A percentile compares a stretch with the other conserved stretches of the same genome.
Evolutionary conservation across 352 stramenopile genomes (phyloP).

Genomic region (Pseudoperonospora humuli): DNA sequence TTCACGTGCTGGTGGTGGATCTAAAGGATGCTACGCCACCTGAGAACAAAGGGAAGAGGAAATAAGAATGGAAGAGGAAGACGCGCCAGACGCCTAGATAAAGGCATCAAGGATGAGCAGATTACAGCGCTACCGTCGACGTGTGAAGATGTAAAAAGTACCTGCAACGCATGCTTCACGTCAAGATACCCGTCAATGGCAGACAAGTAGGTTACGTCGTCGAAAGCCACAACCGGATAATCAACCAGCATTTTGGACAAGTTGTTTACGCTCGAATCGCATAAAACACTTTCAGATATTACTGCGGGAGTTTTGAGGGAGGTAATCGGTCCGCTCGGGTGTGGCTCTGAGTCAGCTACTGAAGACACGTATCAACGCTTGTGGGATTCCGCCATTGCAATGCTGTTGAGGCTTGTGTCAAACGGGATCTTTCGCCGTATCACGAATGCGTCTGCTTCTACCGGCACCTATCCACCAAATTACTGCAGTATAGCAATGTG

Average conservation of each 20-base stretch:
- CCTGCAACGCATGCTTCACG: neutral
- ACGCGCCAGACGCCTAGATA: neutral
- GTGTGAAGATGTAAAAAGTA: neutral
- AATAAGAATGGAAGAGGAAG: neutral
- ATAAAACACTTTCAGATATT: conserved; percentile 5
- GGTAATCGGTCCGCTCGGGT: neutral
- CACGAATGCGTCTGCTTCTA: conserved; percentile 7
- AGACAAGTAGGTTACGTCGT: neutral
- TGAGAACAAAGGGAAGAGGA: neutral
- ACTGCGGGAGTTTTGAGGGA: conserved; percentile 1
- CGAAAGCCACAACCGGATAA: conserved; percentile 7
- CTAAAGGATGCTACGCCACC: neutral
- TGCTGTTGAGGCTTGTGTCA: conserved; percentile 3
- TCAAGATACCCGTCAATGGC: neutral
- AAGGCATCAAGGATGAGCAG: neutral
- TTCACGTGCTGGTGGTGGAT: neutral
- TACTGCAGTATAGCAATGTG: conserved; percentile 5
- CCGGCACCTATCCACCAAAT: conserved; percentile 2
- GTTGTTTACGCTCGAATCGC: conserved; percentile 9
- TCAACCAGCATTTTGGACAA: conserved; percentile 5
- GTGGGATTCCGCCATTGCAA: conserved; percentile 12
- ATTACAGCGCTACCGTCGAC: neutral
- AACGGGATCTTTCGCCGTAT: conserved; percentile 7
- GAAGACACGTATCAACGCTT: conserved; percentile 10
- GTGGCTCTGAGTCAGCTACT: conserved; percentile 5